These are phyloP conservation scores for Perilla frutescens DNA, from an alignment of 257 asterid species.

Conservation along the genomic window DNA sequence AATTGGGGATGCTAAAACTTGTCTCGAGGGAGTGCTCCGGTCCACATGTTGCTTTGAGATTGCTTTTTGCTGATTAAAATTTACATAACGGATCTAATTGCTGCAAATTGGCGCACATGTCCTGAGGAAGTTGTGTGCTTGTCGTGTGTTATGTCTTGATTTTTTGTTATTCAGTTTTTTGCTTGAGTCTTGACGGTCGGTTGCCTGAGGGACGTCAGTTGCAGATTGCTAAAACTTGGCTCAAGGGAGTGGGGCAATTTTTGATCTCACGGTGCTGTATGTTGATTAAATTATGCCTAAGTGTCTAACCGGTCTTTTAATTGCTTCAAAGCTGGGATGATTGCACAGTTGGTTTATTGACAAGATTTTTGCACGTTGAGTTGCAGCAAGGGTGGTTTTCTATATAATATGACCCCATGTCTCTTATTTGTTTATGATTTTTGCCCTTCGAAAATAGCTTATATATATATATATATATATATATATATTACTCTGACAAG, in stretches of 20 bases:
- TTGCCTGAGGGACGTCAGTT: conserved; percentile 1
- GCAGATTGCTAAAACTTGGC: conserved; percentile 17
- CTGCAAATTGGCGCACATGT: not conserved
- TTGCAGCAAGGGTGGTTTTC: not conserved
- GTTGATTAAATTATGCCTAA: not conserved
- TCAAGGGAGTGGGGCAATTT: not conserved
- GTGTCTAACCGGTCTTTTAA: not conserved
- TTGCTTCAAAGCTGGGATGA: not conserved
- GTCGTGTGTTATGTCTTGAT: not conserved
- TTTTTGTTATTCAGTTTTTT: not conserved
- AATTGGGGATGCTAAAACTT: too few species aligned
- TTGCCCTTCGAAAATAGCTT: too few species aligned
- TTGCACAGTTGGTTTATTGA: not conserved
- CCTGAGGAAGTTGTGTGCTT: not conserved
- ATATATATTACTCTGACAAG: not conserved
- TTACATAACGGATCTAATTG: not conserved
- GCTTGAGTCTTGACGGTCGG: not conserved
- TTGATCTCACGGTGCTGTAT: conserved; percentile 2
- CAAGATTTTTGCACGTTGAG: not conserved
- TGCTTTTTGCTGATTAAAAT: not conserved
- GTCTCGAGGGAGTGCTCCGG: not conserved
- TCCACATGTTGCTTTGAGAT: not conserved
- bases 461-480: too few species aligned
- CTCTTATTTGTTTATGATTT: not conserved
- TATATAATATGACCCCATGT: not conserved